A percentile compares a stretch with the other conserved stretches of the same genome.
These are phyloP conservation scores for Chalaropsis thielavioides DNA, from an alignment of 2,329 filamentous ascomycete species.

Conservation along the genomic window DNA sequence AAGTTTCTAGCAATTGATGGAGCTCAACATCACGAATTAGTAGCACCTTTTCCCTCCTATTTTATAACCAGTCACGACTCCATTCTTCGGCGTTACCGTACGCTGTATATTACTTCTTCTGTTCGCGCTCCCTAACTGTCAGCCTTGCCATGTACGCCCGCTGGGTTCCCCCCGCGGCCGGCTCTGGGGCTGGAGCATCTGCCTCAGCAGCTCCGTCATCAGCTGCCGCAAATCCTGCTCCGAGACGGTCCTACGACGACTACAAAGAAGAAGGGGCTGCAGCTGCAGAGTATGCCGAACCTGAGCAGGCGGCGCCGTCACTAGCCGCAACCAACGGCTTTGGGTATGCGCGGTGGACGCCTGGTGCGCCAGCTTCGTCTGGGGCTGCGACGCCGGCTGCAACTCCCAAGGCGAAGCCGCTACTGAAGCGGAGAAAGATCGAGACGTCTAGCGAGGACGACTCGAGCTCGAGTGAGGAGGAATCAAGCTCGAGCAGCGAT, in stretches of 20 bases:
- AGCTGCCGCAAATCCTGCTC: not conserved
- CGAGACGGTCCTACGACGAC: not conserved
- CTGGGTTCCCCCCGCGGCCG: constrained; percentile 13
- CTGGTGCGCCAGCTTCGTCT: constrained; percentile 2
- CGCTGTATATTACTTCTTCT: not conserved
- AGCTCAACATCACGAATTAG: not conserved
- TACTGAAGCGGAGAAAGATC: not conserved
- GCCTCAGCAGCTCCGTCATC: not conserved
- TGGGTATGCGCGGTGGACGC: constrained; percentile 17
- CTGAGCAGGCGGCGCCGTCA: not conserved
- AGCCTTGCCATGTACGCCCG: constrained; percentile 15
- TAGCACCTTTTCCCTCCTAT: not conserved
- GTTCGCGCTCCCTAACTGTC: not conserved
- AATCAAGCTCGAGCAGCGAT: not conserved
- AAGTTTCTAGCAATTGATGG: not conserved
- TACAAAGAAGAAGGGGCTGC: not conserved
- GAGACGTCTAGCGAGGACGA: constrained; percentile 3
- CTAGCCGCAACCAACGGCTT: constrained; percentile 15
- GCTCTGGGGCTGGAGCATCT: not conserved
- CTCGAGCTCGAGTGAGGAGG: not conserved
- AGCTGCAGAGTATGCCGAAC: not conserved
- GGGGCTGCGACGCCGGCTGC: not conserved
- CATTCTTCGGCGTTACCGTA: not conserved
- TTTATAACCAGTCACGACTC: not conserved
- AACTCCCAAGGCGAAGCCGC: constrained; percentile 6